These are phyloP conservation scores for Diaporthe caulivora DNA, from an alignment of 2,329 filamentous ascomycete species.

Conservation along the genomic window DNA sequence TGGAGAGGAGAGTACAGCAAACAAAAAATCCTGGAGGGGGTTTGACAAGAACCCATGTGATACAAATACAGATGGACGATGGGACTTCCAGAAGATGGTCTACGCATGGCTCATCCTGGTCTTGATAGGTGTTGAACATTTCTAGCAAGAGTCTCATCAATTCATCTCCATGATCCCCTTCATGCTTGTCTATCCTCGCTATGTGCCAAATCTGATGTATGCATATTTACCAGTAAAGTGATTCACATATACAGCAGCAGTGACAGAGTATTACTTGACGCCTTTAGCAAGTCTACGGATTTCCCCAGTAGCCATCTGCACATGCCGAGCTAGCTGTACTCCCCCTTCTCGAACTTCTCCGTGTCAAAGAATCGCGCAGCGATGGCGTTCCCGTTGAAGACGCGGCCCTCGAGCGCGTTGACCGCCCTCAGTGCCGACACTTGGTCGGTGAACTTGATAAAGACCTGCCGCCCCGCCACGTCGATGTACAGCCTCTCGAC, in stretches of 20 bases:
- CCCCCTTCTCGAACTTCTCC: conserved; percentile 82
- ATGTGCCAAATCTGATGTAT: neutral
- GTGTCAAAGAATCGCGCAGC: conserved; percentile 84
- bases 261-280: neutral
- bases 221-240: neutral
- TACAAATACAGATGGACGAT: neutral
- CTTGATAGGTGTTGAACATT: conserved; percentile 30
- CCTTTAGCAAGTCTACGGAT: conserved; percentile 28
- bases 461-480: conserved; percentile 76
- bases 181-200: neutral
- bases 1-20: neutral
- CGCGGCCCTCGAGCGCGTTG: conserved; percentile 86
- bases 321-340: conserved; percentile 53
- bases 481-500: conserved; percentile 86
- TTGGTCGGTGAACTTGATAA: conserved; percentile 91
- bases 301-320: conserved; percentile 39
- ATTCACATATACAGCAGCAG: neutral
- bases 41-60: neutral
- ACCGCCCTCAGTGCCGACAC: conserved; percentile 90
- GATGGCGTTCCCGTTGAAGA: conserved; percentile 90
- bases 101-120: conserved; percentile 4
- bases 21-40: conserved; percentile 12
- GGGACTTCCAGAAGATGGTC: neutral
- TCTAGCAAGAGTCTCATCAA: conserved; percentile 14
- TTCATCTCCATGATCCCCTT: conserved; percentile 30